phyloP scores from a whole-genome alignment of 345 rosid genomes.

The Boechera retrofracta region DNA sequence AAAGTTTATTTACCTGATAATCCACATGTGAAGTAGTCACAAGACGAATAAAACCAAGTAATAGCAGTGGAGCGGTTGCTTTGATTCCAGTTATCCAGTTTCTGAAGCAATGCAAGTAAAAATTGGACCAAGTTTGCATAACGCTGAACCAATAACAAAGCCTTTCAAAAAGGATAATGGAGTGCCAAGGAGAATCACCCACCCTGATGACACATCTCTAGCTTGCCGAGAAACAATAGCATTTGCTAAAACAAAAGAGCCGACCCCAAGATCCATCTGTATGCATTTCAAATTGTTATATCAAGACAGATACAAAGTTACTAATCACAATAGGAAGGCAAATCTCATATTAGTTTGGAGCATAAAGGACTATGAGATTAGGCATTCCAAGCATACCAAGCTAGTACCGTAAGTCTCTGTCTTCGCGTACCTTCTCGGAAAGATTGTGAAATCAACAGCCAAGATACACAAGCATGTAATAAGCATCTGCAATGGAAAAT shows the following conservation, averaged over 20 bases:
- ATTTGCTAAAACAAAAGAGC: slow-evolving; percentile 82
- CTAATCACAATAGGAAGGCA: neutral
- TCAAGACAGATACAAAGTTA: neutral
- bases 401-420: slow-evolving; percentile 85
- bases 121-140: neutral
- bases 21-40: slow-evolving; percentile 73
- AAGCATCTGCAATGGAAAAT: slow-evolving; percentile 64
- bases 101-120: slow-evolving; percentile 46
- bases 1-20: slow-evolving; percentile 70
- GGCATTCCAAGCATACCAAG: slow-evolving; percentile 56
- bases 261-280: slow-evolving; percentile 99
- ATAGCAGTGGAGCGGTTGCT: slow-evolving; percentile 65
- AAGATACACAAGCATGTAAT: slow-evolving; percentile 83
- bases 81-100: slow-evolving; percentile 62
- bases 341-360: neutral
- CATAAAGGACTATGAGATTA: neutral
- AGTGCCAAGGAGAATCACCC: slow-evolving; percentile 35
- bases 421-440: slow-evolving; percentile 87
- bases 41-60: slow-evolving; percentile 80
- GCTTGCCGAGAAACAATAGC: slow-evolving; percentile 90
- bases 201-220: slow-evolving; percentile 62
- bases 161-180: slow-evolving; percentile 6
- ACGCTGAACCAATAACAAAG: slow-evolving; percentile 3
- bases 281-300: slow-evolving; percentile 31
- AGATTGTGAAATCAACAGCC: slow-evolving; percentile 90